Evolutionary conservation across 2,329 filamentous ascomycete genomes (phyloP), one percentile per base, ranked within the genome.

Genomic region (Stagonosporopsis cucurbitacearum): DNA sequence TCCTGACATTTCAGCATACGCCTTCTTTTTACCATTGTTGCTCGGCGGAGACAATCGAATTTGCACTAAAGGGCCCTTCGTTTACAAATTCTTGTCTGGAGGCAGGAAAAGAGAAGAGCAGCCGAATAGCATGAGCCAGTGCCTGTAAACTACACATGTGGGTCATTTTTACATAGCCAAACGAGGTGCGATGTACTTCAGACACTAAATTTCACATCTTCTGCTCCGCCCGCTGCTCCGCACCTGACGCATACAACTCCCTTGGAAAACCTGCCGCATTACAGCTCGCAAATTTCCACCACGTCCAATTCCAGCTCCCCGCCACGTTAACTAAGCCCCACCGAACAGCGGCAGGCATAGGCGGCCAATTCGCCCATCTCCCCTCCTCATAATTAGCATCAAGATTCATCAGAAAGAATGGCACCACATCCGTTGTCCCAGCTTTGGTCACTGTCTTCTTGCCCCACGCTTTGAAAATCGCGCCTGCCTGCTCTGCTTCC

Each of bases 251-350:
- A 48, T 52, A 62, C 50, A 66, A 64, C 69, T 82, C 78, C 70
- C 80, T 81, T 39, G 82, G 84, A 66, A 75, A 73, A 2, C 85
- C 85, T 0, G 74, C 67, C 4, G 77, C 73, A 64, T 85, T 81
- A 64, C 86, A 89, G 65, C 85, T 88, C 28, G 84, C 79, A 77
- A 88, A 89, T 75, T 81, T 86, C 86, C 86, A 89, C 80, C 82
- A 83, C 2, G 79, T 77, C 32, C 79, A 80, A 62, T 87, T 79
- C 72, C 80, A 82, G 32, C 82, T 78, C 2, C 84, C 85, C 1
- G 78, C 84, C 39, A 88, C 71, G 63, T 87, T 87, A 32, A 83
- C 78, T 58, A 89, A 64, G 0, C 81, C 81, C 85, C 85, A 88
- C 51, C 81, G 79, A 56, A 88, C 79, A 3, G 83, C 81, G 5